Evolutionary conservation across 1,284 basidiomycete species (phyloP).

Genomic region (Amylostereum chailletii): DNA sequence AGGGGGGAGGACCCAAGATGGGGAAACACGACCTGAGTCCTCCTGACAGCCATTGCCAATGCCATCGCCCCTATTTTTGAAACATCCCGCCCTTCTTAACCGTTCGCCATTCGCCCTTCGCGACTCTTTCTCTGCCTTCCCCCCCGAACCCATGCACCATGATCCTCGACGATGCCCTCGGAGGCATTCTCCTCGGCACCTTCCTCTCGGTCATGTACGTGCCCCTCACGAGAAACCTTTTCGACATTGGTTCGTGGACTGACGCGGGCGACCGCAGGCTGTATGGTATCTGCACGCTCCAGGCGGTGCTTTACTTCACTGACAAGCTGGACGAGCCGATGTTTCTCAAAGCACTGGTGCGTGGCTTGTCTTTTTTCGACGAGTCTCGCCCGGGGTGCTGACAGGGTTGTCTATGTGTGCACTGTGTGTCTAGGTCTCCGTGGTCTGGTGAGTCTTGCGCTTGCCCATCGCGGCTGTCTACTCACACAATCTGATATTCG

Average conservation of each 20-base stretch:
- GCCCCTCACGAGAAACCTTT: not conserved
- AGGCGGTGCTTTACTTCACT: not conserved
- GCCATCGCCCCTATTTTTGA: no score
- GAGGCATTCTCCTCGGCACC: not conserved
- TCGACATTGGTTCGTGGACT: not conserved
- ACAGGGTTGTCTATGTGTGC: not conserved
- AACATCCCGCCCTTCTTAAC: no score
- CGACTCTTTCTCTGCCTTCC: not conserved
- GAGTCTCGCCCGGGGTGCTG: not conserved
- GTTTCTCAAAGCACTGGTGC: not conserved
- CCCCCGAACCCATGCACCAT: not conserved
- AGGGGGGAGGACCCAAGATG: no score
- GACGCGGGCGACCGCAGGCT: not conserved
- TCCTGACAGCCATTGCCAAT: no score
- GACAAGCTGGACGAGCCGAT: not conserved
- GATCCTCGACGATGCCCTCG: not conserved
- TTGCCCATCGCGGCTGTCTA: no score
- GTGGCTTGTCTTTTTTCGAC: not conserved
- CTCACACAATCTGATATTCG: not conserved
- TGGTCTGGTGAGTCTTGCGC: not conserved
- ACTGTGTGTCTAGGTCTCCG: not conserved
- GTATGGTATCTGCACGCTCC: slow-evolving; percentile 1
- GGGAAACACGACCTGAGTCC: no score
- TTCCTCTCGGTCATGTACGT: slow-evolving; percentile 3
- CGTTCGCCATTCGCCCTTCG: not conserved